A percentile compares a stretch with the other conserved stretches of the same genome.
Evolutionary conservation across 2,329 filamentous ascomycete species (phyloP).

Genomic region (Didymella sp.): DNA sequence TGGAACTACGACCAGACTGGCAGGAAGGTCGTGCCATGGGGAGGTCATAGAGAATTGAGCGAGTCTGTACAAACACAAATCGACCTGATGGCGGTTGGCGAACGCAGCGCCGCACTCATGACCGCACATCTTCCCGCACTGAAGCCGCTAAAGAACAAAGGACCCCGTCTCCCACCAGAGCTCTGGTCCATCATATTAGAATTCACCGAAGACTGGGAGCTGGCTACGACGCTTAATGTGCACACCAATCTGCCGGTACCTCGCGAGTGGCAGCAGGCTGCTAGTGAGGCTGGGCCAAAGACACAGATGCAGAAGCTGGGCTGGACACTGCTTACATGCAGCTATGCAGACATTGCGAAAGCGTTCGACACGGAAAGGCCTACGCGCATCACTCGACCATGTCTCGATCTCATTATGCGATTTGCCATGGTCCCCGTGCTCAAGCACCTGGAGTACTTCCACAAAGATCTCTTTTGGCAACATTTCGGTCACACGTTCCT

Average conservation of each 20-base stretch:
- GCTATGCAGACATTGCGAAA: conserved; percentile 73
- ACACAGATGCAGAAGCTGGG: conserved; percentile 81
- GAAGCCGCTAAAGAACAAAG: conserved; percentile 48
- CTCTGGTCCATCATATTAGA: conserved; percentile 90
- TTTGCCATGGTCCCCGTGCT: conserved; percentile 85
- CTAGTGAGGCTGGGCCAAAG: conserved; percentile 69
- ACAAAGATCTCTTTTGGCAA: conserved; percentile 80
- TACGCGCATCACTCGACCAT: conserved; percentile 78
- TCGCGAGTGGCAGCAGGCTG: conserved; percentile 71
- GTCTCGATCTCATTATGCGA: conserved; percentile 88
- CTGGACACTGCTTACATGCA: conserved; percentile 79
- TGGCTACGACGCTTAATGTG: conserved; percentile 79
- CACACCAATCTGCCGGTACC: conserved; percentile 80
- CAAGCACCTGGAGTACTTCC: conserved; percentile 70
- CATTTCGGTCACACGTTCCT: conserved; percentile 83
- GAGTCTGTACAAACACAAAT: conserved; percentile 79
- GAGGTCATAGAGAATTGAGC: conserved; percentile 72
- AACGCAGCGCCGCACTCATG: conserved; percentile 62
- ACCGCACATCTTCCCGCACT: conserved; percentile 44
- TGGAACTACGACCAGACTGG: conserved; percentile 74
- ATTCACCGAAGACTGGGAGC: conserved; percentile 86
- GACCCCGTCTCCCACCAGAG: conserved; percentile 72
- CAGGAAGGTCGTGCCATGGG: conserved; percentile 60
- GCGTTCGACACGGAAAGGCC: conserved; percentile 75
- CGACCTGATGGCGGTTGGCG: conserved; percentile 75